phyloP scores from a whole-genome alignment of 1,284 basidiomycete genomes.

The Lentinus polychrous region DNA sequence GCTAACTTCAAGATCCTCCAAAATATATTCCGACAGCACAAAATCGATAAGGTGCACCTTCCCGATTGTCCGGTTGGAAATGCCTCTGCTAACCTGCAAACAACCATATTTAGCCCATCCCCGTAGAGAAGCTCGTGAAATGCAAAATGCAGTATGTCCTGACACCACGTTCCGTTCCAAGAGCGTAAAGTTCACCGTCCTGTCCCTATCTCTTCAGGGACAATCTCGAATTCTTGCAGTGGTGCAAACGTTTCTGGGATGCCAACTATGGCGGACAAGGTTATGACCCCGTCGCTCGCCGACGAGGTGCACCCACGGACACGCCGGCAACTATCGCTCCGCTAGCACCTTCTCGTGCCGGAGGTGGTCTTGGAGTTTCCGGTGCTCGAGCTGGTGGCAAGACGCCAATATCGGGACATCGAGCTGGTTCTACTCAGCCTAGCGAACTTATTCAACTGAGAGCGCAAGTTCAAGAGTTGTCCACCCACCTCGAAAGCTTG shows the following conservation, averaged over 20 bases:
- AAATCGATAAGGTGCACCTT: constrained; percentile 82
- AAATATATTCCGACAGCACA: constrained; percentile 79
- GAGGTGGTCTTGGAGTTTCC: constrained; percentile 28
- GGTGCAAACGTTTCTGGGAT: constrained; percentile 97
- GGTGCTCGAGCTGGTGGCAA: constrained; percentile 48
- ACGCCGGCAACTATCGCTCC: constrained; percentile 76
- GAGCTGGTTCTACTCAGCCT: constrained; percentile 52
- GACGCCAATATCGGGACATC: constrained; percentile 64
- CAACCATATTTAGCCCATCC: constrained; percentile 67
- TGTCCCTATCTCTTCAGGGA: constrained; percentile 46
- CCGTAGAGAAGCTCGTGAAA: constrained; percentile 87
- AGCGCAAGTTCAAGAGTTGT: constrained; percentile 79
- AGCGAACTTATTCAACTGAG: constrained; percentile 63
- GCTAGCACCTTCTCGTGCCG: constrained; percentile 31
- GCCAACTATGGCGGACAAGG: constrained; percentile 81
- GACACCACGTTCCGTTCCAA: constrained; percentile 1
- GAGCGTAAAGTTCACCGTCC: constrained; percentile 3
- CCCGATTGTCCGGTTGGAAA: neutral
- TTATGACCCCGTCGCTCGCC: constrained; percentile 83
- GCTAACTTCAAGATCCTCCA: constrained; percentile 96
- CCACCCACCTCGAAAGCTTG: constrained; percentile 76
- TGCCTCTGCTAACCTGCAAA: constrained; percentile 3
- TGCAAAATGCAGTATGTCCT: constrained; percentile 96
- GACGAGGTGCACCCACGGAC: constrained; percentile 70
- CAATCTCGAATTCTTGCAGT: constrained; percentile 98